Conservation (phyloP, 768 basidiomycete genomes). For the Termitomyces sp. region DNA sequence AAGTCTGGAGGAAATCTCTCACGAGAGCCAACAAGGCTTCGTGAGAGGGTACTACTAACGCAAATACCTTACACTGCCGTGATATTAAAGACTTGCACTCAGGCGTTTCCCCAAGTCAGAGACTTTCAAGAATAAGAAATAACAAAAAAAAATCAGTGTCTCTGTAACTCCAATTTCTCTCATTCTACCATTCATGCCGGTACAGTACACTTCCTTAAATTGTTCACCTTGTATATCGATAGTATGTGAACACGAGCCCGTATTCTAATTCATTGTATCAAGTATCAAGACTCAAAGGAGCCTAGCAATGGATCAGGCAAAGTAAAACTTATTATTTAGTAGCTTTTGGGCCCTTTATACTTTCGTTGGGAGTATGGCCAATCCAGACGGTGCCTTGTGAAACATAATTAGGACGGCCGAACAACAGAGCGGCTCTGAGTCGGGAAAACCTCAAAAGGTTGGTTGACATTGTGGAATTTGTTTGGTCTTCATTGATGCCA, state of each 20-base stretch:
- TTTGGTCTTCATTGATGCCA: background rate
- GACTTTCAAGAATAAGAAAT: background rate
- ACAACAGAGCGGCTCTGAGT: background rate
- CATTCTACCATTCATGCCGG: no score
- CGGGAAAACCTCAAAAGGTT: background rate
- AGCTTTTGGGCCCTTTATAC: background rate
- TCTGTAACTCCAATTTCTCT: no score
- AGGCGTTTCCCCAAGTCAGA: background rate
- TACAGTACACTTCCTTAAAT: background rate
- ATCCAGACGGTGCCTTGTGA: background rate
- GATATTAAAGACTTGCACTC: background rate
- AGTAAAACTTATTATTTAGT: background rate
- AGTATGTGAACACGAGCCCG: no score
- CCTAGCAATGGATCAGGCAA: background rate
- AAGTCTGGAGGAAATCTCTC: conserved; percentile 67
- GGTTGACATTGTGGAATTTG: background rate
- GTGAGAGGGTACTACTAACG: conserved; percentile 26
- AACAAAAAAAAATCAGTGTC: no score
- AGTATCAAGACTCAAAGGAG: background rate
- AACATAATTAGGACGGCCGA: background rate
- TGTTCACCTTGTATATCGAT: background rate
- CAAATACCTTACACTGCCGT: background rate
- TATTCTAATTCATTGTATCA: background rate
- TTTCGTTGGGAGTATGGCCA: background rate
- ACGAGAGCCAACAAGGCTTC: conserved; percentile 64